Conservation (phyloP, 1,284 basidiomycete species). For the Austroboletus niveus region DNA sequence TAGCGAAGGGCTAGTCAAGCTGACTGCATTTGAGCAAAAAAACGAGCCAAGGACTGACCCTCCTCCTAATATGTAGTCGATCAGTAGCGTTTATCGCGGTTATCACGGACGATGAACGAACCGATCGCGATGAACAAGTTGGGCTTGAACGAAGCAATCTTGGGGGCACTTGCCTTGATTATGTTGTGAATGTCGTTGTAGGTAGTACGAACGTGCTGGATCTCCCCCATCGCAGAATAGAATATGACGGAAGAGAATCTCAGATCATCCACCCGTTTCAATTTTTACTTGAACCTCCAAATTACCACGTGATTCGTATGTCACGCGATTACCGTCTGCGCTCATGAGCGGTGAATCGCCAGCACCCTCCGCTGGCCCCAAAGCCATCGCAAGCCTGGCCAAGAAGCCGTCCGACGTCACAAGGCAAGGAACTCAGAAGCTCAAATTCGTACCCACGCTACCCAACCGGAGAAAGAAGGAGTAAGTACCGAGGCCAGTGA, state of each 20-base stretch:
- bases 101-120: conserved; percentile 30
- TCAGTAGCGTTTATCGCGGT: neutral
- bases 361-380: conserved; percentile 25
- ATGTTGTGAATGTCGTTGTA: conserved; percentile 87
- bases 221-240: conserved; percentile 39
- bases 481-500: conserved; percentile 43
- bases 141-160: conserved; percentile 74
- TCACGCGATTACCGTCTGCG: conserved; percentile 15
- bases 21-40: conserved; percentile 8
- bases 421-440: conserved; percentile 65
- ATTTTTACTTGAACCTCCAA: no score
- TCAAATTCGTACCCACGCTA: conserved; percentile 77
- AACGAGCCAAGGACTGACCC: conserved; percentile 52
- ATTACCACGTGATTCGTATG: conserved; percentile 21
- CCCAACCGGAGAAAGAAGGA: conserved; percentile 72
- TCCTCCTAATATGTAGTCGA: conserved; percentile 51
- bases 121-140: conserved; percentile 82
- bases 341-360: conserved; percentile 12
- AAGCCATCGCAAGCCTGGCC: conserved; percentile 72
- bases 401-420: conserved; percentile 71
- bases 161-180: conserved; percentile 58
- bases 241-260: neutral
- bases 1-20: conserved; percentile 17
- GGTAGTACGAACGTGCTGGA: conserved; percentile 65
- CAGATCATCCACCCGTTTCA: neutral